phyloP scores from a whole-genome alignment of 306 rosid genomes.

The Citrullus mucosospermus region DNA sequence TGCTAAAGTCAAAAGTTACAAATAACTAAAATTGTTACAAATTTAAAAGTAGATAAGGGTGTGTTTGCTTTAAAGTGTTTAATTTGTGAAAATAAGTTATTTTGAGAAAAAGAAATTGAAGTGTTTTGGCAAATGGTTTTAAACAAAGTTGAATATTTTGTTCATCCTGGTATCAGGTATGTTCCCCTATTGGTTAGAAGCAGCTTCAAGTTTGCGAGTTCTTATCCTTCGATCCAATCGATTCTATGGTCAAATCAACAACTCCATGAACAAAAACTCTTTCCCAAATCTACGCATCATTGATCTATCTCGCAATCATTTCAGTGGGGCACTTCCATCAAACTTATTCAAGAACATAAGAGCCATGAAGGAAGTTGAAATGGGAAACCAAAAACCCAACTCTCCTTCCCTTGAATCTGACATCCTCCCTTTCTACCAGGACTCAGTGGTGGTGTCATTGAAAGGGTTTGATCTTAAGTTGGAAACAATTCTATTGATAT shows the following conservation, averaged over 20 bases:
- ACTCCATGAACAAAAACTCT: background rate
- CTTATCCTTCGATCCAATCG: background rate
- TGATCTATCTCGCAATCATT: constrained; percentile 19
- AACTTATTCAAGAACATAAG: constrained; percentile 12
- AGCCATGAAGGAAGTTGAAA: constrained; percentile 15
- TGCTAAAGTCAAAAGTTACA: too few species aligned
- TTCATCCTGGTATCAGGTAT: background rate
- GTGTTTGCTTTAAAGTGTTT: too few species aligned
- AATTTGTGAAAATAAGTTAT: too few species aligned
- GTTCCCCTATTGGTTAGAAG: background rate
- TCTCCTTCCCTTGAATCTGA: background rate
- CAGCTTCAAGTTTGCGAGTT: background rate
- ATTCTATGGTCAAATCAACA: background rate
- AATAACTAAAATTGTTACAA: too few species aligned
- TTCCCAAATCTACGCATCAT: constrained; percentile 20
- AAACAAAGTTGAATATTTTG: background rate
- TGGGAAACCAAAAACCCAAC: background rate
- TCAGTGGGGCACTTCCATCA: constrained; percentile 19
- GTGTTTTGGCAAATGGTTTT: too few species aligned
- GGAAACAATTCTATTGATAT: background rate
- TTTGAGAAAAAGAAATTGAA: too few species aligned
- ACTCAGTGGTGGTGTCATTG: constrained; percentile 6
- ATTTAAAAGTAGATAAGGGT: too few species aligned
- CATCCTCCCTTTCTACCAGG: background rate
- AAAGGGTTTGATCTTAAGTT: background rate